A percentile compares a stretch with the other conserved stretches of the same genome.
These are phyloP conservation scores for Brassica nigra DNA, from an alignment of 345 rosid species.

Conservation along the genomic window DNA sequence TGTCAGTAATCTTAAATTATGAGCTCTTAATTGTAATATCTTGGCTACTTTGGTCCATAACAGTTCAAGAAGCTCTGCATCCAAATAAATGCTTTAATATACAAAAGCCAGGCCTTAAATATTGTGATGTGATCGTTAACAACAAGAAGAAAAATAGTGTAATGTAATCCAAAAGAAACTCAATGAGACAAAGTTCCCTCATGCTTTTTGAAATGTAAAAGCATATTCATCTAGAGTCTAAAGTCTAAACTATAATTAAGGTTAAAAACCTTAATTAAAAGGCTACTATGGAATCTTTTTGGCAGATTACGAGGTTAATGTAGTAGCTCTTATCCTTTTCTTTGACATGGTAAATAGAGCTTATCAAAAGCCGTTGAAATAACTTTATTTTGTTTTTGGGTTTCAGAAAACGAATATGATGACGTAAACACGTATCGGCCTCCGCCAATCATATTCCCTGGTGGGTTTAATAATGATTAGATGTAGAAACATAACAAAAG, in stretches of 20 bases:
- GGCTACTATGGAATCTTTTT: constrained; percentile 21
- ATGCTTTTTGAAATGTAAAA: not conserved
- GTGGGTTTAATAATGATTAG: constrained; percentile 33
- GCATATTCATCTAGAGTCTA: not conserved
- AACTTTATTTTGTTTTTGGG: constrained; percentile 2
- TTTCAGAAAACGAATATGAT: constrained; percentile 41
- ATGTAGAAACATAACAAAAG: constrained; percentile 24
- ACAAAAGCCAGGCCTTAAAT: not conserved
- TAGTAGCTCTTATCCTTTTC: not conserved
- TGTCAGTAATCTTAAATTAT: not conserved
- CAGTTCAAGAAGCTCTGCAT: not conserved
- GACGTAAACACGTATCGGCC: constrained; percentile 39
- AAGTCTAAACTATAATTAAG: constrained; percentile 2
- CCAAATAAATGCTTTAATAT: not conserved
- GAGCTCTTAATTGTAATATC: not conserved
- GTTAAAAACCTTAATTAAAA: constrained; percentile 10
- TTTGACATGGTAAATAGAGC: constrained; percentile 19
- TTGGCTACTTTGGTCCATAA: not conserved
- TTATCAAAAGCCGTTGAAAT: constrained; percentile 34
- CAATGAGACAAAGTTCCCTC: not conserved
- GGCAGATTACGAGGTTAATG: constrained; percentile 29
- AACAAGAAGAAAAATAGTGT: not conserved
- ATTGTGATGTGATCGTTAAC: not conserved
- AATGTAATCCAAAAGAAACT: not conserved
- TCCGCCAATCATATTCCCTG: constrained; percentile 27